Evolutionary conservation across 2,329 filamentous ascomycete genomes (phyloP), one percentile per base, ranked within the genome.

Genomic region (Pestalotiopsis sp.): DNA sequence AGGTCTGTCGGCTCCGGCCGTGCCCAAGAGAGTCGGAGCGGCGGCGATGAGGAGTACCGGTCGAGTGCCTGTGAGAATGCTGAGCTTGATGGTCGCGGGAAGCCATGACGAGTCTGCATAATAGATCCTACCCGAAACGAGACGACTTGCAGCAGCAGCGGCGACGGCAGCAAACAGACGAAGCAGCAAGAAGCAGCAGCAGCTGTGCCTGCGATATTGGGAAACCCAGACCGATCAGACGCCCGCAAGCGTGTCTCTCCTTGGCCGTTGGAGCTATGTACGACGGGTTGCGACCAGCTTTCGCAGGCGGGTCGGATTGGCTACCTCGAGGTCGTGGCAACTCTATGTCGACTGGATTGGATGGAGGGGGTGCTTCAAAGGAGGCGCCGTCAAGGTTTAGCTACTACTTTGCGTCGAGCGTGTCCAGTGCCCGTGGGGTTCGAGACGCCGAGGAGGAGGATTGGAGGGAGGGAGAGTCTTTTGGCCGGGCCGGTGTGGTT

Each of bases 41-140:
- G 25, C 57, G 49, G 25, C 62, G 69, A 58, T 75, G 68, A 17
- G 75, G 71, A 56, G n/a, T 39, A 17, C 38, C 65, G 23, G 38
- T 31, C 17, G 59, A 67, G 31, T 62, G 66, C 66, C 66, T 67
- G 39, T 62, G 59, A 62, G 59, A 67, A 67, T 41, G 66, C 41
- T 67, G 66, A 67, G 66, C 57, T 49, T 62, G 27, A 4, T 56
- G 57, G 25, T 63, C 66, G 41, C 57, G 25, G 31, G 39, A 63
- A 39, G n/a, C 66, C 66, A 67, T 67, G 58, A 41, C 62, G 52
- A 61, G 52, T n/a, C 14, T 60, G 52, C 52, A 61, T 23, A 39
- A 41, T n/a, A 57, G 45, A 36, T 62, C 59, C 27, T 61, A 66
- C 65, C 65, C 57, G 45, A 52, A 52, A 52, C 45, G 17, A 52